Conservation (phyloP, 441 rosid genomes). For the Lagerstroemia fauriei region DNA sequence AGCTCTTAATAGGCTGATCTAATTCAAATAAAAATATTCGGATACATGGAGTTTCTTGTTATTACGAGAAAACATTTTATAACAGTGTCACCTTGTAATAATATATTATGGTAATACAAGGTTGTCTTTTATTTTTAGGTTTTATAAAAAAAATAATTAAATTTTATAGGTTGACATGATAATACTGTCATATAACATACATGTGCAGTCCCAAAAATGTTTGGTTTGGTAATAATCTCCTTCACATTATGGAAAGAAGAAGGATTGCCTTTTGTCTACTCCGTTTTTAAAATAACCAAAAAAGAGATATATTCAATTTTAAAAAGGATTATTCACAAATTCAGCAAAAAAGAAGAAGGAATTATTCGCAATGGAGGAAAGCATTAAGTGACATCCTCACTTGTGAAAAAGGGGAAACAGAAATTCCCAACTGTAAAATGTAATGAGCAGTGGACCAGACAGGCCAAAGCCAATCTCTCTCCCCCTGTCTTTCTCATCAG, state of each 20-base stretch:
- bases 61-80: too few relatives aligned
- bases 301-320: too few relatives aligned
- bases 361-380: neutral
- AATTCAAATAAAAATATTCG: too few relatives aligned
- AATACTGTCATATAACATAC: neutral
- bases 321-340: too few relatives aligned
- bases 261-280: neutral
- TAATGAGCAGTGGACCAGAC: neutral
- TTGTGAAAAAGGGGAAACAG: neutral
- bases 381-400: neutral
- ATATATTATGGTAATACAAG: too few relatives aligned
- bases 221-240: neutral
- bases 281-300: neutral
- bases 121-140: too few relatives aligned
- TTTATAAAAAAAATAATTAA: too few relatives aligned
- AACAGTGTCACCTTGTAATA: too few relatives aligned
- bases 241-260: neutral
- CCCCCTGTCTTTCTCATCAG: neutral
- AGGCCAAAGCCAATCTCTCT: neutral
- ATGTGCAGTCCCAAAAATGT: too few relatives aligned
- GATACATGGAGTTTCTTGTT: too few relatives aligned
- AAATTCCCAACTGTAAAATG: neutral
- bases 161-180: too few relatives aligned
- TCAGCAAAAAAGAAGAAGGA: neutral
- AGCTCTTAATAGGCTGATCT: too few relatives aligned